phyloP scores from a whole-genome alignment of 129 eudicot species.

The Centrapalus pauciflorus region DNA sequence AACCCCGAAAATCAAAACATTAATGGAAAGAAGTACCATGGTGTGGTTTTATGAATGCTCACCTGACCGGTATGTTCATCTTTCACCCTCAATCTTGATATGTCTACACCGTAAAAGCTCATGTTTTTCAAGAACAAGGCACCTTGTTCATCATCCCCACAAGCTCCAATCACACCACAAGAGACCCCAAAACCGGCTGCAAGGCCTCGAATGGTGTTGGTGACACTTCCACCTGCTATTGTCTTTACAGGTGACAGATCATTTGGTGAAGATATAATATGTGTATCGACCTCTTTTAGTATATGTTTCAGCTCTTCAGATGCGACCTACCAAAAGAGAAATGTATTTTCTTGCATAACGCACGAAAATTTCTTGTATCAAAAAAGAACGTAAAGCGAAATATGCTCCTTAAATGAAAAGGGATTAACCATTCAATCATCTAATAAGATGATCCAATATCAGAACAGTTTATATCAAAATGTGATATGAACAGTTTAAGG shows the following conservation, averaged over 20 bases:
- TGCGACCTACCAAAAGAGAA: constrained; percentile 48
- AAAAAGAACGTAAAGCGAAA: constrained; percentile 11
- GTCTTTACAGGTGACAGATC: constrained; percentile 58
- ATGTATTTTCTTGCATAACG: neutral
- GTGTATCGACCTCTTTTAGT: constrained; percentile 52
- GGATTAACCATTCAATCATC: neutral
- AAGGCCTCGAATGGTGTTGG: constrained; percentile 93
- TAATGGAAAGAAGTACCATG: too few relatives aligned
- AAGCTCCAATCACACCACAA: constrained; percentile 91
- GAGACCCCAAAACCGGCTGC: constrained; percentile 81
- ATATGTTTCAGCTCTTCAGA: constrained; percentile 66
- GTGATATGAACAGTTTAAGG: constrained; percentile 1
- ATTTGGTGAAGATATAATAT: constrained; percentile 48
- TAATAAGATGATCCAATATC: too few relatives aligned
- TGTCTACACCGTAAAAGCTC: constrained; percentile 57
- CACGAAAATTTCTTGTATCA: neutral
- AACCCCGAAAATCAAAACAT: constrained; percentile 10
- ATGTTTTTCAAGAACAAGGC: constrained; percentile 61
- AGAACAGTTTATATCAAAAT: neutral
- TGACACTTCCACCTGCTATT: constrained; percentile 93
- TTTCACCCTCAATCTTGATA: constrained; percentile 69
- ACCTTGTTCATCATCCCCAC: constrained; percentile 93
- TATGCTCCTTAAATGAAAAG: neutral
- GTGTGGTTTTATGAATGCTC: constrained; percentile 14
- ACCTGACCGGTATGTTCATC: constrained; percentile 82